Evolutionary conservation across 495 filamentous ascomycete genomes (phyloP), one percentile per base, ranked within the genome.

Genomic region (Podospora pseudopauciseta): DNA sequence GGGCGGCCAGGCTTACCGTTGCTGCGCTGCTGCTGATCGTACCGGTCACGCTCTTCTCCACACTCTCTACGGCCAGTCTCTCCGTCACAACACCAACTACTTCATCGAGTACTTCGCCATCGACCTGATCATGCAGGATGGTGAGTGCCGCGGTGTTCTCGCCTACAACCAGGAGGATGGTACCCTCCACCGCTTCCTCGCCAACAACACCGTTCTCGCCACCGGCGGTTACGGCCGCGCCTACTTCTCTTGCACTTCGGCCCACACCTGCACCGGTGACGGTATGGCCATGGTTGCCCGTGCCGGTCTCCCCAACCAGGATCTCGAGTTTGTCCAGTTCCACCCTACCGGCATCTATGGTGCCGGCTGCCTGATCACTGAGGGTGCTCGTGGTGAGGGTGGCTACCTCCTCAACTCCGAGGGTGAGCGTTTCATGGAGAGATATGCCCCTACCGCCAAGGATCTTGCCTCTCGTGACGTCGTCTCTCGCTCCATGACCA

Each of bases 281-380:
- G 94, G 94, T 80, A 97, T 94, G 91, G 95, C 94, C 69, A 97
- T 97, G 95, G 95, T 97, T 77, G 90, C 95, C 71, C 92, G 95
- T 80, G 95, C 95, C 66, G 95, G 95, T 77, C 91, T 99, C 44
- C 95, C 95, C 65, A 96, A 97, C 85, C 95, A 99, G 84, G 95
- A 99, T 87, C 86, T 99, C 75, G 95, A 99, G 81, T 99, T 99
- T 83, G 95, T 99, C 71, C 95, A 99, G 84, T 99, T 99, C 88
- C 95, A 99, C 81, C 95, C 95, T 27, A 97, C 95, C 65, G 95
- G 95, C 83, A 99, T 99, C 83, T 99, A 99, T 81, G 95, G 95
- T 79, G 95, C 95, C 71, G 95, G 95, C 72, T 97, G 94, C 81
- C 82, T 99, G 86, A 99, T 99, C 77, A 99, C 95, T 55, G 94